Conservation (phyloP, 1,284 basidiomycete genomes). For the Cystobasidium pallidum region DNA sequence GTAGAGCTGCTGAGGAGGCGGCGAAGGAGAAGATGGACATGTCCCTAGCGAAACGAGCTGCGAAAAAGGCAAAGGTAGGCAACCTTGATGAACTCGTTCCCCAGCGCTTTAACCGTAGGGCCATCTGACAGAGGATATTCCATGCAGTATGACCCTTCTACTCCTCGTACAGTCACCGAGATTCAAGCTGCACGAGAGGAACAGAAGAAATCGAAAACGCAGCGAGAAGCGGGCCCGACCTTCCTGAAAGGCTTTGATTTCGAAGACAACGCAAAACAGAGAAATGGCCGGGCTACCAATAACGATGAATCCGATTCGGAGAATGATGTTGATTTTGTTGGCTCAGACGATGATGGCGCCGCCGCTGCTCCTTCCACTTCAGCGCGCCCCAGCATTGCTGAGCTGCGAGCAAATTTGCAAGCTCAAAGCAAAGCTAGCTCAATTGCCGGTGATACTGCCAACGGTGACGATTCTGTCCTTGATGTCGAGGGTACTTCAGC, state of each 20-base stretch:
- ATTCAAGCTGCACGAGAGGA: conserved; percentile 61
- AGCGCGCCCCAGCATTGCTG: conserved; percentile 61
- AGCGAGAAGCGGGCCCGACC: conserved; percentile 47
- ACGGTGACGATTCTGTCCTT: conserved; percentile 57
- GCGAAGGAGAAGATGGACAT: conserved; percentile 63
- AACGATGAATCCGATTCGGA: conserved; percentile 52
- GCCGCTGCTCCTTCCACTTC: conserved; percentile 22
- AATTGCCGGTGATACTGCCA: conserved; percentile 49
- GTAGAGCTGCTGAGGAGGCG: conserved; percentile 76
- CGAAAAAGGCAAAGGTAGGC: conserved; percentile 76
- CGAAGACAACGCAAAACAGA: conserved; percentile 46
- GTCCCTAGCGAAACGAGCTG: conserved; percentile 70
- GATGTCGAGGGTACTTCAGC: conserved; percentile 52
- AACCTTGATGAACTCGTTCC: too few species aligned
- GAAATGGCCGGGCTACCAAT: conserved; percentile 47
- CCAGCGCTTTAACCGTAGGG: too few species aligned
- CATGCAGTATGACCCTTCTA: conserved; percentile 86
- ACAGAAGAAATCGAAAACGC: conserved; percentile 59
- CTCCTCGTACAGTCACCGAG: conserved; percentile 78
- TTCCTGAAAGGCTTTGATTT: conserved; percentile 55
- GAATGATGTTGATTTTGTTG: conserved; percentile 54
- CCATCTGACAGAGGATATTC: too few species aligned
- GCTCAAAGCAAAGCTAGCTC: conserved; percentile 66
- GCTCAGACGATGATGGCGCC: conserved; percentile 50
- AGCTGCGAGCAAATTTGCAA: conserved; percentile 77